Conservation (phyloP, 768 basidiomycete species). For the Infundibulicybe gibba region DNA sequence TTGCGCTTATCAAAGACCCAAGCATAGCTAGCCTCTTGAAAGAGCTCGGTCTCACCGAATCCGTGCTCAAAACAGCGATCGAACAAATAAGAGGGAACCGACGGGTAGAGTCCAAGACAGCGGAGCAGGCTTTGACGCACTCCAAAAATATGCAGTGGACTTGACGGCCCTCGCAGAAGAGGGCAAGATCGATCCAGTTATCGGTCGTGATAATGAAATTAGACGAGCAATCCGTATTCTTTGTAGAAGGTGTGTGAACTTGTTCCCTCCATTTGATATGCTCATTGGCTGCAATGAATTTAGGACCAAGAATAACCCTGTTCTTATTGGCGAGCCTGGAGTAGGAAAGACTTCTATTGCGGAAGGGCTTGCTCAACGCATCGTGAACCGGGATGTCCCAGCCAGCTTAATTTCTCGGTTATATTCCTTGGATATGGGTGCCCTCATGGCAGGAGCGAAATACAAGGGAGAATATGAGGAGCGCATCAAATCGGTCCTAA, state of each 20-base stretch:
- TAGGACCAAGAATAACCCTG: slow-evolving; percentile 97
- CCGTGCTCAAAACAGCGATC: slow-evolving; percentile 70
- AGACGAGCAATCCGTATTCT: slow-evolving; percentile 81
- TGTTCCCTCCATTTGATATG: neutral
- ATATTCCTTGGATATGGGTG: slow-evolving; percentile 91
- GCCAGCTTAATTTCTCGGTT: slow-evolving; percentile 67
- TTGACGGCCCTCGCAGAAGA: slow-evolving; percentile 85
- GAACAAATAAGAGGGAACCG: slow-evolving; percentile 80
- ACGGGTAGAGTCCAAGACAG: slow-evolving; percentile 79
- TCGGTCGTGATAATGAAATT: slow-evolving; percentile 92
- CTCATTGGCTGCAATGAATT: neutral
- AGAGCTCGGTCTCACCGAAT: slow-evolving; percentile 70
- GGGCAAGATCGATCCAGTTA: slow-evolving; percentile 94
- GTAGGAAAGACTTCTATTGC: slow-evolving; percentile 96
- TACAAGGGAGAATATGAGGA: slow-evolving; percentile 98
- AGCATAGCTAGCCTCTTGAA: slow-evolving; percentile 68
- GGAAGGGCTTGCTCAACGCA: slow-evolving; percentile 94
- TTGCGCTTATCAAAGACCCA: slow-evolving; percentile 77
- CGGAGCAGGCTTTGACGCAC: slow-evolving; percentile 91
- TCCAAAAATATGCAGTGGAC: slow-evolving; percentile 86
- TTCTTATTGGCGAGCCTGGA: slow-evolving; percentile 92
- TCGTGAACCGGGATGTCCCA: slow-evolving; percentile 91
- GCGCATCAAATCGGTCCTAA: slow-evolving; percentile 87
- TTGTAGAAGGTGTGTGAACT: slow-evolving; percentile 56
- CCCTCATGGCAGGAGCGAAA: slow-evolving; percentile 89